Evolutionary conservation across 805 yeast genomes (phyloP).

Genomic region (Saccharomycopsis malanga): DNA sequence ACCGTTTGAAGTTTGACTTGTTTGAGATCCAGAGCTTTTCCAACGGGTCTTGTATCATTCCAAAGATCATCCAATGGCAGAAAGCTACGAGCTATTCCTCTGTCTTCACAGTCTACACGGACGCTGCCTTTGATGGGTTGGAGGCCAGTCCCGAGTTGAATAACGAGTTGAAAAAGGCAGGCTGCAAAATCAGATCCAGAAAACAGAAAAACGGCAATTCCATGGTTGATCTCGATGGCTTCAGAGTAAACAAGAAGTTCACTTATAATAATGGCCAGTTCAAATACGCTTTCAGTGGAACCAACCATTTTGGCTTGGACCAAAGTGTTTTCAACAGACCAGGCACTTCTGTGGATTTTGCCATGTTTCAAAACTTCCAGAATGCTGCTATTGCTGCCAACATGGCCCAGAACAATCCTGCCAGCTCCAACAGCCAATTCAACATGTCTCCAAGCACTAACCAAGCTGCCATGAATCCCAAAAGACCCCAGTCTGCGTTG

Average conservation of each 20-base stretch:
- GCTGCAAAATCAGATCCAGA: constrained; percentile 23
- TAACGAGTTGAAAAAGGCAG: constrained; percentile 22
- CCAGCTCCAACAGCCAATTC: not conserved
- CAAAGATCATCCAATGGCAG: constrained; percentile 18
- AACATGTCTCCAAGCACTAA: not conserved
- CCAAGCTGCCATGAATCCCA: not conserved
- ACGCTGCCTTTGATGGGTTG: constrained; percentile 21
- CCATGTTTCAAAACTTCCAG: constrained; percentile 16
- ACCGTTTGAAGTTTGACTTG: constrained; percentile 20
- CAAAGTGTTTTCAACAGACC: constrained; percentile 17
- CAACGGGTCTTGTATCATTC: constrained; percentile 1
- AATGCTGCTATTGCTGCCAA: not conserved
- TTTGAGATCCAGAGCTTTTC: constrained; percentile 16
- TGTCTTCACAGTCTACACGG: constrained; percentile 21
- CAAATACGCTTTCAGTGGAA: constrained; percentile 6
- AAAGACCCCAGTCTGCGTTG: constrained; percentile 22
- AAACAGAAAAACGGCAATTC: constrained; percentile 12
- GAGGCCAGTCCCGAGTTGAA: constrained; percentile 22
- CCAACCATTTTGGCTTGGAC: constrained; percentile 20
- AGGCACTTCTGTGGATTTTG: constrained; percentile 17
- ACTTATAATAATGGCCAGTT: constrained; percentile 13
- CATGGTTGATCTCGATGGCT: constrained; percentile 9
- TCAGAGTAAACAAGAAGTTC: constrained; percentile 12
- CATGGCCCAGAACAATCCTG: not conserved
- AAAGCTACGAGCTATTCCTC: constrained; percentile 17